Evolutionary conservation across 192 early-diverging fungal genomes (phyloP).

Genomic region (Chytriomyces sp.): DNA sequence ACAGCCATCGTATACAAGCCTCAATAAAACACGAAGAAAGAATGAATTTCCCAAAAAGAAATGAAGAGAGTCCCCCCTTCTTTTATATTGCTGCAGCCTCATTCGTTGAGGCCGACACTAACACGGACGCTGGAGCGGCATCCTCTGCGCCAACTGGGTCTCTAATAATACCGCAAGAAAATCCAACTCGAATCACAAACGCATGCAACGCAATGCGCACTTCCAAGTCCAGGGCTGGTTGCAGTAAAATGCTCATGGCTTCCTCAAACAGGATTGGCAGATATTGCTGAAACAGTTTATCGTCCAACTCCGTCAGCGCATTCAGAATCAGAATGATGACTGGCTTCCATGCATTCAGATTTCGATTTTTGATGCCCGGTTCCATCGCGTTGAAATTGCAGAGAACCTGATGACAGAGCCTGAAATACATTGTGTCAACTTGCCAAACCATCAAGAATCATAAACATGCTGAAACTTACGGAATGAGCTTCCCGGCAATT

Average conservation of each 20-base stretch:
- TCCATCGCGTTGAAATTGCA: constrained; percentile 58
- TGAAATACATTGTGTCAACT: constrained; percentile 6
- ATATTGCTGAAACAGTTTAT: constrained; percentile 56
- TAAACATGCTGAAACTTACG: constrained; percentile 31
- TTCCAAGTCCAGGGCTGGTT: constrained; percentile 48
- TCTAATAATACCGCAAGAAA: constrained; percentile 18
- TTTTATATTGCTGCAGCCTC: too few species aligned
- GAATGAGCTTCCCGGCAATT: constrained; percentile 60
- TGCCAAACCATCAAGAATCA: background rate
- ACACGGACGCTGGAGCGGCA: background rate
- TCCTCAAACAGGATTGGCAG: constrained; percentile 53
- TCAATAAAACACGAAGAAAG: too few species aligned
- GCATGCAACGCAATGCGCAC: constrained; percentile 54
- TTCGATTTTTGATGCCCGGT: constrained; percentile 54
- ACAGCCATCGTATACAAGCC: too few species aligned
- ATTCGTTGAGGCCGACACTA: too few species aligned
- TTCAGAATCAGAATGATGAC: constrained; percentile 51
- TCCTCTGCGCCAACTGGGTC: constrained; percentile 2
- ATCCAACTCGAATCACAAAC: constrained; percentile 55
- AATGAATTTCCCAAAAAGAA: too few species aligned
- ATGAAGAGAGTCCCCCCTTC: too few species aligned
- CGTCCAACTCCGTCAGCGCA: constrained; percentile 54
- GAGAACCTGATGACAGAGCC: constrained; percentile 56
- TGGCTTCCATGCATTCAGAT: constrained; percentile 68
- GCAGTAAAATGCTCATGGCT: constrained; percentile 51